phyloP scores from a whole-genome alignment of 768 basidiomycete genomes.

The Mrakia gelida region DNA sequence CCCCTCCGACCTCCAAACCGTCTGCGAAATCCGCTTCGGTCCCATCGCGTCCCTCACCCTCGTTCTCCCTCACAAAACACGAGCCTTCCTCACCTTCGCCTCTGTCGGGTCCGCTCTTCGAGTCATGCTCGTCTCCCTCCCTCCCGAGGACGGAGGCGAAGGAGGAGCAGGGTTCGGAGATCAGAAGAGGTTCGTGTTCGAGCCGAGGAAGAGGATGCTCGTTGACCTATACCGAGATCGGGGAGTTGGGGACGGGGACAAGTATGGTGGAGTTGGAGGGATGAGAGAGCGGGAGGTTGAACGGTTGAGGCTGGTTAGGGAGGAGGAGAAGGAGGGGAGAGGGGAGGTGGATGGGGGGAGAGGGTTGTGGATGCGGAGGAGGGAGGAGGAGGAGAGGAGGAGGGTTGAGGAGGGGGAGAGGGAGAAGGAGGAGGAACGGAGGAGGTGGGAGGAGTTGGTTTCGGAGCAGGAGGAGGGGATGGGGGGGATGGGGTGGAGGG shows the following conservation, averaged over 20 bases:
- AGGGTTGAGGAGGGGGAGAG: not conserved
- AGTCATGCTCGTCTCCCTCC: not conserved
- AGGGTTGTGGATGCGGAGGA: no score
- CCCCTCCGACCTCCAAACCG: not conserved
- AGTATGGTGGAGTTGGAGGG: no score
- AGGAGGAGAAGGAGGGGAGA: no score
- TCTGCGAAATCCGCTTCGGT: not conserved
- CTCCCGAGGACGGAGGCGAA: not conserved
- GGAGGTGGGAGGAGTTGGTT: not conserved
- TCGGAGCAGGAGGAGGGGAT: not conserved
- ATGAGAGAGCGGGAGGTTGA: no score
- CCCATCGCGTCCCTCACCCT: not conserved
- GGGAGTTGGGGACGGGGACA: not conserved
- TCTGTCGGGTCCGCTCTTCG: not conserved
- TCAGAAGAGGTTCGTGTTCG: constrained; percentile 7
- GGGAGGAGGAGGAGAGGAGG: not conserved
- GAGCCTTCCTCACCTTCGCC: not conserved
- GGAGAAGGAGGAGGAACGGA: not conserved
- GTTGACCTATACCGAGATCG: not conserved
- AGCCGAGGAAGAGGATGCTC: constrained; percentile 7
- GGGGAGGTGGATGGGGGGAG: no score
- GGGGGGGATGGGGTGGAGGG: not conserved
- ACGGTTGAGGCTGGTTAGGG: no score
- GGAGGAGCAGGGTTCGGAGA: not conserved
- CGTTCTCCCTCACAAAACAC: not conserved